Evolutionary conservation across 2,329 filamentous ascomycete species (phyloP).

Genomic region (Phoma sp.): DNA sequence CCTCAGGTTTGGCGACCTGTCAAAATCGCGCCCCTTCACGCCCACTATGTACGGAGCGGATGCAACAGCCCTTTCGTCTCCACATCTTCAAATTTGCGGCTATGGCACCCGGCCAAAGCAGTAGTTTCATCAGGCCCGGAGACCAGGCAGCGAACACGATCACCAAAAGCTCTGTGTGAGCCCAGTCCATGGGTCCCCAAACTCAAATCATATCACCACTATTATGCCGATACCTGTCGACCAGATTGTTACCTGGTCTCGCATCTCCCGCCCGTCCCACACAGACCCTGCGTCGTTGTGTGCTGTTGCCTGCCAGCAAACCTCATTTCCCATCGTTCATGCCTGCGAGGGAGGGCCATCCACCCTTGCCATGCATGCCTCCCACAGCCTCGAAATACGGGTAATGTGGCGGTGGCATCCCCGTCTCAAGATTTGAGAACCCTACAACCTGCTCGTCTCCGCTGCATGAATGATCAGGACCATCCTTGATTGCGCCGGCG

Average conservation of each 20-base stretch:
- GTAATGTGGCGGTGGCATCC: conserved; percentile 9
- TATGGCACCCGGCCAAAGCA: background rate
- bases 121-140: conserved; percentile 3
- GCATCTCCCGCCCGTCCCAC: conserved; percentile 19
- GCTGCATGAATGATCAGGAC: conserved; percentile 14
- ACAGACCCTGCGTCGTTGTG: conserved; percentile 4
- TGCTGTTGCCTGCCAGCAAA: conserved; percentile 5
- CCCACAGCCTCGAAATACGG: conserved; percentile 4
- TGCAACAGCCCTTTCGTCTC: conserved; percentile 1
- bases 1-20: conserved; percentile 7
- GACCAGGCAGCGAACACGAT: conserved; percentile 1
- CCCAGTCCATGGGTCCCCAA: conserved; percentile 1
- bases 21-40: conserved; percentile 1
- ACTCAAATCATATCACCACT: conserved; percentile 6
- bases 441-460: conserved; percentile 1
- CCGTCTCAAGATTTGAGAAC: conserved; percentile 14
- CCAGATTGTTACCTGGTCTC: conserved; percentile 6
- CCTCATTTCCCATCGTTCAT: conserved; percentile 24
- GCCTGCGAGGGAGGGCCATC: conserved; percentile 4
- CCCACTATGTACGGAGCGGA: background rate
- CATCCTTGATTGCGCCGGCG: background rate
- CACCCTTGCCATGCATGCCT: conserved; percentile 3
- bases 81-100: background rate
- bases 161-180: conserved; percentile 12
- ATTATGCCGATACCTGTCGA: conserved; percentile 8